These are phyloP conservation scores for Suillus clintonianus DNA, from an alignment of 768 basidiomycete genomes.

Conservation along the genomic window DNA sequence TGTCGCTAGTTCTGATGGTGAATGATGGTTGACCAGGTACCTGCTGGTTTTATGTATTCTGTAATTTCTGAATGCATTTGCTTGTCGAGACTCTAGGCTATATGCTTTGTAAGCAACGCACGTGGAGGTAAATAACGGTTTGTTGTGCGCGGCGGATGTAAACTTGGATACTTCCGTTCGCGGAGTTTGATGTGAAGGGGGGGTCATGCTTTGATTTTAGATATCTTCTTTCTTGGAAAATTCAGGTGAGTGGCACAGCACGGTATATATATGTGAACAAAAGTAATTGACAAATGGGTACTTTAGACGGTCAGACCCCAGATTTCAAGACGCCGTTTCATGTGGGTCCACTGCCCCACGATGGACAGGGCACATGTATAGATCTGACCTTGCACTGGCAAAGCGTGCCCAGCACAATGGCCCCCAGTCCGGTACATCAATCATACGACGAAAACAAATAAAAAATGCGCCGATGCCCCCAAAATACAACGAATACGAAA, in stretches of 20 bases:
- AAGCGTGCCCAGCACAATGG: neutral
- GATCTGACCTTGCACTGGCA: neutral
- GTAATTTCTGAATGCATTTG: slow-evolving; percentile 3
- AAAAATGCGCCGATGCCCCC: neutral
- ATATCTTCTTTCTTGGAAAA: neutral
- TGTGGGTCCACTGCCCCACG: slow-evolving; percentile 1
- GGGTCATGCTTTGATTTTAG: neutral
- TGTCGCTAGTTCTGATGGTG: slow-evolving; percentile 57
- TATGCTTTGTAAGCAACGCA: neutral
- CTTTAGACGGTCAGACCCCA: neutral
- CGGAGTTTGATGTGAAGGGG: neutral
- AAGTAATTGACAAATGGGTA: neutral
- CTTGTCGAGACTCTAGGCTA: neutral
- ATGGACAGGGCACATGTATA: neutral
- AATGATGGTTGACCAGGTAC: slow-evolving; percentile 12
- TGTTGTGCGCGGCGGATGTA: neutral
- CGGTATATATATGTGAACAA: neutral
- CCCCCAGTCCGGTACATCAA: neutral
- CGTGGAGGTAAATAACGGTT: neutral
- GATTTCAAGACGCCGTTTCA: neutral
- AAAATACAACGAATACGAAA: neutral
- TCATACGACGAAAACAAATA: neutral
- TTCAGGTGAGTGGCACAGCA: neutral
- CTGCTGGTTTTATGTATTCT: slow-evolving; percentile 2
- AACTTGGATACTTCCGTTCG: neutral